These are phyloP conservation scores for Glutinoglossum americanum DNA, from an alignment of 495 filamentous ascomycete genomes.

Conservation along the genomic window DNA sequence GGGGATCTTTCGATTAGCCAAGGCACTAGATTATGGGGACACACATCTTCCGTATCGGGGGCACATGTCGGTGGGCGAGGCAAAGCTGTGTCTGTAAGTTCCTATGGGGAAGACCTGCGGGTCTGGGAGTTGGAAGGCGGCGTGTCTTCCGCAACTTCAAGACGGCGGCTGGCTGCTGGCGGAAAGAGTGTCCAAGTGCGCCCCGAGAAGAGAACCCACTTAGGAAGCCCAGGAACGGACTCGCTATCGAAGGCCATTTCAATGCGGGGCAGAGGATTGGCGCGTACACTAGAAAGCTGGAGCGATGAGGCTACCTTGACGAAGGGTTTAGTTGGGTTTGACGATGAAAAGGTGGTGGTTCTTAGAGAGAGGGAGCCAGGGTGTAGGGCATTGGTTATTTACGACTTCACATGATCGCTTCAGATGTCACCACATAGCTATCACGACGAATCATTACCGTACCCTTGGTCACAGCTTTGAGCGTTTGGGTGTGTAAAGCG, in stretches of 20 bases:
- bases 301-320: constrained; percentile 10
- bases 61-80: constrained; percentile 73
- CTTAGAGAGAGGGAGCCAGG: constrained; percentile 47
- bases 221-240: not conserved
- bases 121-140: constrained; percentile 87
- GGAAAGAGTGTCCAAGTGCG: constrained; percentile 35
- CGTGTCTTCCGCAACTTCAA: constrained; percentile 24
- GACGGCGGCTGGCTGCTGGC: constrained; percentile 15
- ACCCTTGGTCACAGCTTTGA: not conserved
- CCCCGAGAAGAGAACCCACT: constrained; percentile 15
- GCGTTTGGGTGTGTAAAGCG: not conserved
- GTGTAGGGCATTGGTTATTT: constrained; percentile 57
- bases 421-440: not conserved
- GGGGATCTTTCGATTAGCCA: constrained; percentile 43
- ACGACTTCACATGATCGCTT: constrained; percentile 58
- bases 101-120: constrained; percentile 62
- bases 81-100: constrained; percentile 76
- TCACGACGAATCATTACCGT: not conserved
- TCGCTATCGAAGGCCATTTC: not conserved
- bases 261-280: not conserved
- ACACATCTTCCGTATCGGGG: constrained; percentile 74
- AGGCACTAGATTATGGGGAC: constrained; percentile 72
- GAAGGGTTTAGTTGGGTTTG: constrained; percentile 64
- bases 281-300: not conserved
- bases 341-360: constrained; percentile 82